phyloP scores from a whole-genome alignment of 2,329 filamentous ascomycete species.

The Paraphoma chrysanthemicola region DNA sequence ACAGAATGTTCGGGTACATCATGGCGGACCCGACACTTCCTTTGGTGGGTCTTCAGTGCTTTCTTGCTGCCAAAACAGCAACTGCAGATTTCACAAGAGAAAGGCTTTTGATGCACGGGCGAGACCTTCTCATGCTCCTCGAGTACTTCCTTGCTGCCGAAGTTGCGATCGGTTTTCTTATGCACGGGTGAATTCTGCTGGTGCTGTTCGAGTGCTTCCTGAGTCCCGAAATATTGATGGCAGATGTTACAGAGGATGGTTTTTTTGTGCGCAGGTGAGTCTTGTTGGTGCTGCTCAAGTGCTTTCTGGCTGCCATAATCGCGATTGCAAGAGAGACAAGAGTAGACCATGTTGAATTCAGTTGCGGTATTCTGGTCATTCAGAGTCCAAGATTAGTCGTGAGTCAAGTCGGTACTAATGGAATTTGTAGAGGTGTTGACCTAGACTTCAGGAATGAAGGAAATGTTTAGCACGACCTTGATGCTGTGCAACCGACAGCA shows the following conservation, averaged over 20 bases:
- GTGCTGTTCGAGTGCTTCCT: not conserved
- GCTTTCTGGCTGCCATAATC: not conserved
- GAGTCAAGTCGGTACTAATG: not conserved
- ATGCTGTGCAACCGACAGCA: not conserved
- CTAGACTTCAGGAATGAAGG: not conserved
- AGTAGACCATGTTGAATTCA: not conserved
- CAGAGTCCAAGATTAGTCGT: not conserved
- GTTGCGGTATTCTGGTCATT: not conserved
- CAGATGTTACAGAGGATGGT: not conserved
- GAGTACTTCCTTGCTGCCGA: not conserved
- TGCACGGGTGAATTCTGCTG: not conserved
- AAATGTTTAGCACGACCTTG: not conserved
- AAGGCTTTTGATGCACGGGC: constrained; percentile 3
- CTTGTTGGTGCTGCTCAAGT: not conserved
- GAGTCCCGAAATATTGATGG: not conserved
- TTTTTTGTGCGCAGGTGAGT: not conserved
- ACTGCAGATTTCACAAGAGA: constrained; percentile 4
- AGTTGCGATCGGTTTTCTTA: not conserved
- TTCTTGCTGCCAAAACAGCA: constrained; percentile 3
- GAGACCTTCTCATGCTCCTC: not conserved
- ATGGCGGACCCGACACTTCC: not conserved
- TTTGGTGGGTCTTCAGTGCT: not conserved
- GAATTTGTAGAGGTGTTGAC: not conserved
- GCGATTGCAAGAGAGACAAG: not conserved
- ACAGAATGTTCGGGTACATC: not conserved